Evolutionary conservation across 495 filamentous ascomycete genomes (phyloP).

Genomic region (Diplogelasinospora grovesii): DNA sequence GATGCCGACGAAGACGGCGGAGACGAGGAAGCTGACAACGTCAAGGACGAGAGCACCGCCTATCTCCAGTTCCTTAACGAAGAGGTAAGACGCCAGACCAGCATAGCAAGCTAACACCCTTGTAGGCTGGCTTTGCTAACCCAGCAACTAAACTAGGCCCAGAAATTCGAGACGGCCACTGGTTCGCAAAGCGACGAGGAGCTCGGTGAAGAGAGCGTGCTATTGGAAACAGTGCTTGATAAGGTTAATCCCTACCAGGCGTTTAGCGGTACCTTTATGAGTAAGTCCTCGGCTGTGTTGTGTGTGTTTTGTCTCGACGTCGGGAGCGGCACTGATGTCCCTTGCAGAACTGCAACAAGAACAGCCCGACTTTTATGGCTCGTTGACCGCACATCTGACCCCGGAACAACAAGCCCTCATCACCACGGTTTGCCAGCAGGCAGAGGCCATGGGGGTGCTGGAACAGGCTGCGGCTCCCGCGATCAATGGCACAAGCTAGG

Average conservation of each 20-base stretch:
- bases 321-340: slow-evolving; percentile 17
- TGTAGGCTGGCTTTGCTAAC: slow-evolving; percentile 23
- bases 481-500: no score
- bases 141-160: slow-evolving; percentile 47
- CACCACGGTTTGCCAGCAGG: slow-evolving; percentile 72
- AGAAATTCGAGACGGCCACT: slow-evolving; percentile 66
- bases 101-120: not conserved
- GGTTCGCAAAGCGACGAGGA: slow-evolving; percentile 69
- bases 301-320: no score
- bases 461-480: no score
- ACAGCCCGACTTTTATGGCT: slow-evolving; percentile 82
- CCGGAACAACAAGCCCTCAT: slow-evolving; percentile 77
- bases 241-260: slow-evolving; percentile 87
- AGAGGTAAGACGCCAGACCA: slow-evolving; percentile 49
- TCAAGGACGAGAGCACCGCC: slow-evolving; percentile 81
- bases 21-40: slow-evolving; percentile 53
- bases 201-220: slow-evolving; percentile 81
- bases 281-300: slow-evolving; percentile 60
- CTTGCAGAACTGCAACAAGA: slow-evolving; percentile 73
- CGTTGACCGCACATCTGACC: slow-evolving; percentile 68
- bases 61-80: slow-evolving; percentile 95
- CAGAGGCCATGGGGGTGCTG: no score
- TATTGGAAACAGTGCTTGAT: slow-evolving; percentile 90
- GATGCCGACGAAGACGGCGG: slow-evolving; percentile 42
- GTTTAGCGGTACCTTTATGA: slow-evolving; percentile 72